Percentiles rank a stretch among this genome's conserved stretches.
These are phyloP conservation scores for Penicillium sclerotiorum DNA, from an alignment of 2,329 filamentous ascomycete genomes.

Conservation along the genomic window DNA sequence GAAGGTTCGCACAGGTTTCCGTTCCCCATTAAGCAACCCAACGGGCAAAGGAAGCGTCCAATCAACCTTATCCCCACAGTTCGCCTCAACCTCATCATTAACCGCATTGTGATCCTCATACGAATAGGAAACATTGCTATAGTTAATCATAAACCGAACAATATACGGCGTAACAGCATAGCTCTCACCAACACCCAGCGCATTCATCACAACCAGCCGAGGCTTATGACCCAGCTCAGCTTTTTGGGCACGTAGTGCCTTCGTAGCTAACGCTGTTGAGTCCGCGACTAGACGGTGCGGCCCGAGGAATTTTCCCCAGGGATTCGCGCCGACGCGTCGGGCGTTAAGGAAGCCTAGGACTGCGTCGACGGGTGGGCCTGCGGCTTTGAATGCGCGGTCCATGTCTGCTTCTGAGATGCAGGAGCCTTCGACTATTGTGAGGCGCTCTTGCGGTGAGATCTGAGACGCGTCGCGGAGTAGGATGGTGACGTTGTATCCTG, in stretches of 20 bases:
- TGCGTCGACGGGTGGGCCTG: slow-evolving; percentile 6
- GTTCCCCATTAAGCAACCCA: slow-evolving; percentile 4
- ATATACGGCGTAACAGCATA: slow-evolving; percentile 14
- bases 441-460: slow-evolving; percentile 31
- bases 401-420: slow-evolving; percentile 43
- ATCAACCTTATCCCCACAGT: slow-evolving; percentile 17
- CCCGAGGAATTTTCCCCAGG: slow-evolving; percentile 19
- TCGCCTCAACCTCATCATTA: slow-evolving; percentile 16
- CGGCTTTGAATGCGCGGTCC: slow-evolving; percentile 8
- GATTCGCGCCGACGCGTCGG: slow-evolving; percentile 8
- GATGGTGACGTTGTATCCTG: slow-evolving; percentile 49
- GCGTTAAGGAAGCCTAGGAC: slow-evolving; percentile 14
- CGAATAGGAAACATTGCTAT: slow-evolving; percentile 16
- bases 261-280: slow-evolving; percentile 8
- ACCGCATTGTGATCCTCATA: slow-evolving; percentile 18
- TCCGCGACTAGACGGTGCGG: slow-evolving; percentile 19
- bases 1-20: slow-evolving; percentile 14
- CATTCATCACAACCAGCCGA: slow-evolving; percentile 14
- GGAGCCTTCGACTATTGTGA: slow-evolving; percentile 46
- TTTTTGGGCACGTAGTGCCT: slow-evolving; percentile 6
- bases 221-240: background rate
- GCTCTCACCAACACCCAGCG: slow-evolving; percentile 12
- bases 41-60: slow-evolving; percentile 16
- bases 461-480: slow-evolving; percentile 47
- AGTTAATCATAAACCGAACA: slow-evolving; percentile 14